These are phyloP conservation scores for Clarireedia monteithiana DNA, from an alignment of 2,329 filamentous ascomycete genomes.

Conservation along the genomic window DNA sequence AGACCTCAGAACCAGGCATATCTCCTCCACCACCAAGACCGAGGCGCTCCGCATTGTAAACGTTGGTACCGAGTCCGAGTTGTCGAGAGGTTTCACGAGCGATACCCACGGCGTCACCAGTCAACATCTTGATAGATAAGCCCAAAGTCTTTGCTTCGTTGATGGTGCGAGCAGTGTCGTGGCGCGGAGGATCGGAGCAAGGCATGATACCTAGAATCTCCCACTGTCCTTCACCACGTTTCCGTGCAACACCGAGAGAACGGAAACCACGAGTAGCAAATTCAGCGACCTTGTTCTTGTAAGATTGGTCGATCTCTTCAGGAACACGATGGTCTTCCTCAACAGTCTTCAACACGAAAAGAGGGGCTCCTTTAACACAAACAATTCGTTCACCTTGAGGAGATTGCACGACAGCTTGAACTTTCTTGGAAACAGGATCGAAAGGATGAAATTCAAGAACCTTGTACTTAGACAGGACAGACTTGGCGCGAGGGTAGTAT, in stretches of 20 bases:
- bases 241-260: constrained; percentile 87
- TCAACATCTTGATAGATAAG: constrained; percentile 93
- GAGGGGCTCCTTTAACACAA: constrained; percentile 86
- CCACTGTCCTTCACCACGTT: constrained; percentile 74
- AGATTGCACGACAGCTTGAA: constrained; percentile 75
- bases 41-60: constrained; percentile 89
- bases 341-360: constrained; percentile 81
- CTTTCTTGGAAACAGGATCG: constrained; percentile 91
- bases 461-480: constrained; percentile 73
- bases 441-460: constrained; percentile 81
- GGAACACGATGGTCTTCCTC: constrained; percentile 77
- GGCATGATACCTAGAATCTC: constrained; percentile 94
- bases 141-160: constrained; percentile 82
- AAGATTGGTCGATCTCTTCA: constrained; percentile 68
- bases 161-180: constrained; percentile 86
- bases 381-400: constrained; percentile 76
- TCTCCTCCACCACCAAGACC: constrained; percentile 85
- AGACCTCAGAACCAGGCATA: constrained; percentile 89
- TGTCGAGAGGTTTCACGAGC: constrained; percentile 86
- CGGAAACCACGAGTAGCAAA: constrained; percentile 91
- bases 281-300: constrained; percentile 89
- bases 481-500: constrained; percentile 76
- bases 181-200: constrained; percentile 82
- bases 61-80: constrained; percentile 84
- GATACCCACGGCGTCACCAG: constrained; percentile 89